A percentile compares a stretch with the other conserved stretches of the same genome.
Evolutionary conservation across 495 filamentous ascomycete genomes (phyloP).

Genomic region (Endocarpon pusillum): DNA sequence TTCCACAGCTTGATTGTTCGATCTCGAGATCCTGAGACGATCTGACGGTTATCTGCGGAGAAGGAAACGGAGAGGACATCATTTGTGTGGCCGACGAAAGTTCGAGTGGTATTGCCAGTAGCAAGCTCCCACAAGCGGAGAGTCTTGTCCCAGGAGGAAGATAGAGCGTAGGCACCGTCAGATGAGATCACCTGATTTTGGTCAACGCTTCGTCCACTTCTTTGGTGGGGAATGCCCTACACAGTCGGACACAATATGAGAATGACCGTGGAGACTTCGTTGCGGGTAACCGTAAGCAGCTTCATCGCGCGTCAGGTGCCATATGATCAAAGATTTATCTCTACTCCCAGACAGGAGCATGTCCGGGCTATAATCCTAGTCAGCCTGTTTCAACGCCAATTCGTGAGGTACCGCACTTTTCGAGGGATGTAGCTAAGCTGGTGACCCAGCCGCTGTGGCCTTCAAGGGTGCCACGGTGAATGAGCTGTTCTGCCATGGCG

Average conservation of each 20-base stretch:
- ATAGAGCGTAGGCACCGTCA: conserved; percentile 97
- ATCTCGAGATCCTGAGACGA: conserved; percentile 96
- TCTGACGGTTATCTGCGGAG: conserved; percentile 99
- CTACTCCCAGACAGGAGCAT: conserved; percentile 96
- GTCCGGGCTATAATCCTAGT: conserved; percentile 61
- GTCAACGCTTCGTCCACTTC: conserved; percentile 5
- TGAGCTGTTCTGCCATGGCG: conserved; percentile 82
- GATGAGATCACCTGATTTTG: conserved; percentile 83
- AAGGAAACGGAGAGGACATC: conserved; percentile 99
- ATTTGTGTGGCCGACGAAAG: conserved; percentile 98
- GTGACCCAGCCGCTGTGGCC: conserved; percentile 72
- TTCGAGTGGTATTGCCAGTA: conserved; percentile 86
- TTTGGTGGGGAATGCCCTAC: conserved; percentile 33
- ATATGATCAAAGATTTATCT: conserved; percentile 99
- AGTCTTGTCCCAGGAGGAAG: conserved; percentile 98
- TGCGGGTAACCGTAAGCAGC: conserved; percentile 95
- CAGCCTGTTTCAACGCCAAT: conserved; percentile 8
- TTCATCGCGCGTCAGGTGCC: conserved; percentile 99
- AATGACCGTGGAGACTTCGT: conserved; percentile 94
- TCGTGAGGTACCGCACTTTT: conserved; percentile 58
- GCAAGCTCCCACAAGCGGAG: conserved; percentile 98
- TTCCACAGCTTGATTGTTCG: conserved; percentile 99
- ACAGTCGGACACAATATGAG: conserved; percentile 99
- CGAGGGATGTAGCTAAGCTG: conserved; percentile 84
- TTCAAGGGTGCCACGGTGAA: conserved; percentile 93